Evolutionary conservation across 257 asterid genomes (phyloP), one percentile per base, ranked within the genome.

Genomic region (Solanum piurae): DNA sequence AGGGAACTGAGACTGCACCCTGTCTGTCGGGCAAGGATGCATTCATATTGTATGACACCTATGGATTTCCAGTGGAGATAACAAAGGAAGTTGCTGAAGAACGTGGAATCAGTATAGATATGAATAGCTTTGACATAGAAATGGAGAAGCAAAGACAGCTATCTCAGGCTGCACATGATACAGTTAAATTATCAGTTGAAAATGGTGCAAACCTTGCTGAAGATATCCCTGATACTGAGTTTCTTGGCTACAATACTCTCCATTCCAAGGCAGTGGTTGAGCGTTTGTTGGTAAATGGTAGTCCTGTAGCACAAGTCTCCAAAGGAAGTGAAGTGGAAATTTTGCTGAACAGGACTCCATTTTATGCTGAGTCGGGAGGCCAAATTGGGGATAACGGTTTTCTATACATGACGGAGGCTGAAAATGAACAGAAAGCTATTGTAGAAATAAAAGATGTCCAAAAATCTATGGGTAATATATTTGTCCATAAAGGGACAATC

Each of bases 331-430:
- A 94, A 86, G 98, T 96, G 29, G 99, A 96, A 88, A 94, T 96
- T 83, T 90, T 96, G 74, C 95, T 96, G 46, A 92, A 96, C 89
- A 90, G 95, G 87, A 95, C 99, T 86, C 98, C 99, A 0, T 96
- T 96, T 88, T 96, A 95, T 89, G 99, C 99, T 83, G 99, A 96
- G 90, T 96, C 98, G 0, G 99, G 99, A 62, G 99, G 99, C 62
- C 98, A 95, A 92, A 96, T 96, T 86, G 98, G 98, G 86, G 99
- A 96, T 86, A 90, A 92, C 34, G 99, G 98, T 46, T 93, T 91
- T 86, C 89, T 96, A 25, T 92, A 89, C 88, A 89, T 90, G 73
- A 87, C 85, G 14, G 89, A 90, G 34, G 88, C 96, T 84, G 94
- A 88, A 87, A 89, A 92, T 82, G 42, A 74, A 87, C 91, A 86